A percentile compares a stretch with the other conserved stretches of the same genome.
phyloP scores from a whole-genome alignment of 2,329 filamentous ascomycete species.

The Alternaria sp. region DNA sequence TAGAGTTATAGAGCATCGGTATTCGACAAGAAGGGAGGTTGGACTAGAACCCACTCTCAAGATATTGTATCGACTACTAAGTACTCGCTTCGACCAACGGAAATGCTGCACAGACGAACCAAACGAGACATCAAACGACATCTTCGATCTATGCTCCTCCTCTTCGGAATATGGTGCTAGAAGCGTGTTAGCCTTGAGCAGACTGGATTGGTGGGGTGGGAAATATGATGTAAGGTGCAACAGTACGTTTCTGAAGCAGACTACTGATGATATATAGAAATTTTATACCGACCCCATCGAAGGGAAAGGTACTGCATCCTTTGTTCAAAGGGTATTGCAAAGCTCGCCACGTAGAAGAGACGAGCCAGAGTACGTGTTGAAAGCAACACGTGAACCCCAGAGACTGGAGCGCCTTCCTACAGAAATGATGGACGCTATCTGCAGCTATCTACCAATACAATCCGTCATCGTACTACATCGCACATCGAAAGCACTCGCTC shows the following conservation, averaged over 20 bases:
- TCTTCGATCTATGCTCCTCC: constrained; percentile 24
- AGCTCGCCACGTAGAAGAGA: constrained; percentile 12
- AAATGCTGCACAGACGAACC: background rate
- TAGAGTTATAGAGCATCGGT: constrained; percentile 21
- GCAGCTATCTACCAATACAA: constrained; percentile 20
- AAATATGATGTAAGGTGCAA: constrained; percentile 28
- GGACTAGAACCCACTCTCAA: constrained; percentile 11
- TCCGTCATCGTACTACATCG: constrained; percentile 29
- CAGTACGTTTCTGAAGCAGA: background rate
- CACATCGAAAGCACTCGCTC: constrained; percentile 28
- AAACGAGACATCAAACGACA: constrained; percentile 21
- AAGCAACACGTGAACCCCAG: constrained; percentile 1
- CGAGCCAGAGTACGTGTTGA: background rate
- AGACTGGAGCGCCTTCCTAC: constrained; percentile 26
- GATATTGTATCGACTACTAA: constrained; percentile 22
- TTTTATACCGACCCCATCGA: constrained; percentile 34
- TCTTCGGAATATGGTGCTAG: constrained; percentile 24
- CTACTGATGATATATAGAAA: constrained; percentile 23
- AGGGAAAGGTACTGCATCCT: constrained; percentile 13
- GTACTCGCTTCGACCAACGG: constrained; percentile 12
- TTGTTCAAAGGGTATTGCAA: constrained; percentile 21
- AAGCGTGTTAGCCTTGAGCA: constrained; percentile 29
- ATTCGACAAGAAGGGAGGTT: background rate
- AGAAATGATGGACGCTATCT: constrained; percentile 30
- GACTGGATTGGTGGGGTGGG: constrained; percentile 37